These are phyloP conservation scores for Ustilago esculenta DNA, from an alignment of 1,284 basidiomycete genomes.

Conservation along the genomic window DNA sequence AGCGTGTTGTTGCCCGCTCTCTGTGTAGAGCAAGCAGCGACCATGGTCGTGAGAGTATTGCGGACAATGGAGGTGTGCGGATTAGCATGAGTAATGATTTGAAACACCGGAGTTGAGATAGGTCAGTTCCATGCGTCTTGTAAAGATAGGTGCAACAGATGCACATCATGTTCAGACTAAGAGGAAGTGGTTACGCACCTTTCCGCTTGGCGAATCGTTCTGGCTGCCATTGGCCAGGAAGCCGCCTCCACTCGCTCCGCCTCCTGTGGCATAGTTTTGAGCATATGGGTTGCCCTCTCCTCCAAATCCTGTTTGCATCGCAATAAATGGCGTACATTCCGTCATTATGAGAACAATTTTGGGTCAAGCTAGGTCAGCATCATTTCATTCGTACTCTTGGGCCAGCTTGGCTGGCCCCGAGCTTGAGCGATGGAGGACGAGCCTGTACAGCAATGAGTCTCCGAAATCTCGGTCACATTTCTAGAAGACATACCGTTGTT, in stretches of 20 bases:
- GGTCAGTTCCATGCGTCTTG: constrained; percentile 2
- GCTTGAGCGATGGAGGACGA: too few species aligned
- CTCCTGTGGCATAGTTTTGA: constrained; percentile 55
- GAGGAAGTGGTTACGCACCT: constrained; percentile 22
- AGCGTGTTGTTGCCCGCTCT: constrained; percentile 68
- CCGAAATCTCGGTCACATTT: too few species aligned
- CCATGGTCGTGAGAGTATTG: constrained; percentile 1
- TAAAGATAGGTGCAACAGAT: too few species aligned
- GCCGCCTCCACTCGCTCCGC: constrained; percentile 51
- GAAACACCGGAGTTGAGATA: not conserved
- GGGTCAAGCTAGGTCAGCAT: too few species aligned
- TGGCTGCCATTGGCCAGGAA: constrained; percentile 50
- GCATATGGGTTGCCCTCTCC: constrained; percentile 49
- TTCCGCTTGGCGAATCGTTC: constrained; percentile 43
- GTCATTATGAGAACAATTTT: not conserved
- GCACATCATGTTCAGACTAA: too few species aligned
- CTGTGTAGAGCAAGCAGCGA: constrained; percentile 12
- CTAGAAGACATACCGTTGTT: constrained; percentile 45
- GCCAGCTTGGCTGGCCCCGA: too few species aligned
- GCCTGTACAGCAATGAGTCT: too few species aligned
- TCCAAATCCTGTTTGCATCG: constrained; percentile 32
- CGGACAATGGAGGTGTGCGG: not conserved
- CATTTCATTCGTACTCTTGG: too few species aligned
- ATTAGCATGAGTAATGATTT: not conserved
- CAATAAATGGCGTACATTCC: not conserved